Evolutionary conservation across 2,329 filamentous ascomycete species (phyloP).

Genomic region (Hypoxylon sp.): DNA sequence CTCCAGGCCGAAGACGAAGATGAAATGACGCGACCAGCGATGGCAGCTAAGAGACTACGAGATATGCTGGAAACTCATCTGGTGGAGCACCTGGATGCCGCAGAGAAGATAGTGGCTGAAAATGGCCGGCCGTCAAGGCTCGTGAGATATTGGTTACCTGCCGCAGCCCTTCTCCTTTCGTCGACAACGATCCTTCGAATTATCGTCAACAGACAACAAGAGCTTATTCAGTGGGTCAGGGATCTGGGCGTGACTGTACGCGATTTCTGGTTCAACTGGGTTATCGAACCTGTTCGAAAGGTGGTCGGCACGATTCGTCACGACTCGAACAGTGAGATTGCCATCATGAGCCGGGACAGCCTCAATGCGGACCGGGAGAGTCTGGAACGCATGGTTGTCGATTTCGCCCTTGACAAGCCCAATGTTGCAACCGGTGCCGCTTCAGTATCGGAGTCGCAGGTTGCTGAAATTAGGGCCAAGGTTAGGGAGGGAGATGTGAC

Average conservation of each 20-base stretch:
- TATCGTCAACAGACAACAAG: constrained; percentile 75
- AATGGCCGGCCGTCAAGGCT: constrained; percentile 80
- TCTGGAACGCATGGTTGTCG: constrained; percentile 96
- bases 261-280: constrained; percentile 97
- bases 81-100: constrained; percentile 69
- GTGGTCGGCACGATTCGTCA: constrained; percentile 92
- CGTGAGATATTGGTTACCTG: constrained; percentile 89
- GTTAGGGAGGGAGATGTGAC: constrained; percentile 94
- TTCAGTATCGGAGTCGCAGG: constrained; percentile 71
- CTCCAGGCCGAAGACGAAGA: constrained; percentile 61
- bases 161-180: constrained; percentile 75
- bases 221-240: constrained; percentile 80
- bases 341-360: constrained; percentile 94
- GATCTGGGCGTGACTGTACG: constrained; percentile 80
- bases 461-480: constrained; percentile 77
- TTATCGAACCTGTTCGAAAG: constrained; percentile 83
- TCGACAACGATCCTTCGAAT: constrained; percentile 87
- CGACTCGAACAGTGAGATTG: constrained; percentile 90
- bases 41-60: constrained; percentile 73
- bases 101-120: constrained; percentile 62
- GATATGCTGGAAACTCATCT: constrained; percentile 74
- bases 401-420: constrained; percentile 88
- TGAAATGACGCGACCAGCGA: constrained; percentile 59
- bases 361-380: constrained; percentile 90
- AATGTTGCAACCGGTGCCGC: constrained; percentile 60